Evolutionary conservation across 805 yeast genomes (phyloP).

Genomic region (Saccharomycopsis sp.): DNA sequence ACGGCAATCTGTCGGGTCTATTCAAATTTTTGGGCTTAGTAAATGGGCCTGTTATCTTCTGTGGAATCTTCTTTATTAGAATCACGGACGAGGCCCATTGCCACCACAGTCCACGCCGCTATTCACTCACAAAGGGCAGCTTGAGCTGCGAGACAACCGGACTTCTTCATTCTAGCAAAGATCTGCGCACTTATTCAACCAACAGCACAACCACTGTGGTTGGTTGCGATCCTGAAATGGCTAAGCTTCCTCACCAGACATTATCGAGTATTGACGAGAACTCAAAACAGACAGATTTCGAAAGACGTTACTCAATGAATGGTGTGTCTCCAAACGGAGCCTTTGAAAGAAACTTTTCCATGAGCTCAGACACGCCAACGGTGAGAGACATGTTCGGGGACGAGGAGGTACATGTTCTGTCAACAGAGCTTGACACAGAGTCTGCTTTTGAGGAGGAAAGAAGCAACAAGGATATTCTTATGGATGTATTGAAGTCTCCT

Average conservation of each 20-base stretch:
- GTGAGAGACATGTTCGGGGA: neutral
- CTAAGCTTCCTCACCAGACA: neutral
- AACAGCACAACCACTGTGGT: neutral
- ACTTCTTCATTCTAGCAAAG: neutral
- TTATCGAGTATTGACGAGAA: neutral
- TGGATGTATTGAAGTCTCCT: neutral
- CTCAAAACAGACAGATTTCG: neutral
- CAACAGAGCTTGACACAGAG: neutral
- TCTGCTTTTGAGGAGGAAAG: neutral
- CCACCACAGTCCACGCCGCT: neutral
- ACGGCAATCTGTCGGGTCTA: constrained; percentile 46
- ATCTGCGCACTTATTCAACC: neutral
- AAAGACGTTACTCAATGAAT: neutral
- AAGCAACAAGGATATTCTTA: neutral
- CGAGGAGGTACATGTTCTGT: neutral
- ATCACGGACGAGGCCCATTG: constrained; percentile 23
- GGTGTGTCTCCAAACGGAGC: neutral
- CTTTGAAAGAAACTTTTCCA: neutral
- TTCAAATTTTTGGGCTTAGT: constrained; percentile 47
- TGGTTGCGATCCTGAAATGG: neutral
- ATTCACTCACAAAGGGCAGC: neutral
- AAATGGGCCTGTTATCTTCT: constrained; percentile 41
- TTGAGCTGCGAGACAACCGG: neutral
- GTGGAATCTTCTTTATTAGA: constrained; percentile 40
- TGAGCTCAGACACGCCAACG: neutral